A percentile compares a stretch with the other conserved stretches of the same genome.
These are phyloP conservation scores for Colletotrichum aenigma DNA, from an alignment of 2,329 filamentous ascomycete genomes.

Conservation along the genomic window DNA sequence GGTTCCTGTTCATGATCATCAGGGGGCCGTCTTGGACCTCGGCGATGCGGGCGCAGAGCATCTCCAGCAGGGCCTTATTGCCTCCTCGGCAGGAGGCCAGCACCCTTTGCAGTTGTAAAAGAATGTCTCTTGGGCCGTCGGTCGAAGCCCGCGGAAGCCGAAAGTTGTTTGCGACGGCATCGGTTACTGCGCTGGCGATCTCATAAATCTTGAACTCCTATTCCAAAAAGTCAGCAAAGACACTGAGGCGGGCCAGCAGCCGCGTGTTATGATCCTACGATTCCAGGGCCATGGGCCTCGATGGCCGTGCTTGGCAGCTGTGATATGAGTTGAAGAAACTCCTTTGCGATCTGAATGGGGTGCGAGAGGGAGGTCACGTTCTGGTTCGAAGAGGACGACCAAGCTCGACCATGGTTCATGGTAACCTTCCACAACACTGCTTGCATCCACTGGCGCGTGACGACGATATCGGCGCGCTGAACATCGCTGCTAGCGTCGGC, in stretches of 20 bases:
- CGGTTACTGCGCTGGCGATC: conserved; percentile 48
- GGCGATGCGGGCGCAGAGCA: conserved; percentile 28
- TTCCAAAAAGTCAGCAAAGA: neutral
- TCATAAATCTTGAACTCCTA: conserved; percentile 50
- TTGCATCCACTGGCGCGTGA: conserved; percentile 56
- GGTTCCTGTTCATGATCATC: neutral
- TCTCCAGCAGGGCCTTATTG: conserved; percentile 41
- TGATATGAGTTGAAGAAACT: conserved; percentile 47
- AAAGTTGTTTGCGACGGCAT: conserved; percentile 36
- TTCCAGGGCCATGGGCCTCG: conserved; percentile 52
- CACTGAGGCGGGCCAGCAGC: neutral
- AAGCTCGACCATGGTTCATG: conserved; percentile 32
- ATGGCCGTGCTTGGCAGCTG: conserved; percentile 49
- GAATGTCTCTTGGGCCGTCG: conserved; percentile 33
- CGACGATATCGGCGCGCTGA: conserved; percentile 52
- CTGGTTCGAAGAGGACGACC: conserved; percentile 6
- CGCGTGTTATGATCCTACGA: conserved; percentile 27
- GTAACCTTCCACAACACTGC: conserved; percentile 50
- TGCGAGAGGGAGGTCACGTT: conserved; percentile 26
- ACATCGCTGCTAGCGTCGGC: conserved; percentile 49
- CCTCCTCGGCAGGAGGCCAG: conserved; percentile 46
- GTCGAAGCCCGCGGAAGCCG: conserved; percentile 18
- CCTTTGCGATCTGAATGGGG: conserved; percentile 48
- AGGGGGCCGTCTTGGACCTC: conserved; percentile 14
- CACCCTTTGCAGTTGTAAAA: conserved; percentile 41